Conservation (phyloP, 2,329 filamentous ascomycete species). For the Coniella lustricola region DNA sequence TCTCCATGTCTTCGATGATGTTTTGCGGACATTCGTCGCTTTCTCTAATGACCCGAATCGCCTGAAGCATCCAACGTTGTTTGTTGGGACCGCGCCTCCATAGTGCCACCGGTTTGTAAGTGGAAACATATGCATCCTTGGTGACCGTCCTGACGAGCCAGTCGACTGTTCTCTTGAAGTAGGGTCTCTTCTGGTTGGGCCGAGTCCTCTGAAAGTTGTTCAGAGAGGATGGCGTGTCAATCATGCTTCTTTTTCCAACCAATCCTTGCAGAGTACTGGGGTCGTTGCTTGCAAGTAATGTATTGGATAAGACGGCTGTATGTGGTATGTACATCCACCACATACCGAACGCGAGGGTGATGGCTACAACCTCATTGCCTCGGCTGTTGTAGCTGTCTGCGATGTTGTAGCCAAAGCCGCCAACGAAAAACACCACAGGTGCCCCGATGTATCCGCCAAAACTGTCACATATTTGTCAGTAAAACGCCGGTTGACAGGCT, state of each 20-base stretch:
- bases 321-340: constrained; percentile 22
- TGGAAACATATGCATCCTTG: background rate
- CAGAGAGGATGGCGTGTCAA: background rate
- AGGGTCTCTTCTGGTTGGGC: no score
- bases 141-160: background rate
- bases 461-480: background rate
- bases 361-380: constrained; percentile 17
- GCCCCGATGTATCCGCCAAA: constrained; percentile 23
- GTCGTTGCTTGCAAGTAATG: constrained; percentile 23
- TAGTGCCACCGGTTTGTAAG: background rate
- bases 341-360: constrained; percentile 7
- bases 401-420: constrained; percentile 22
- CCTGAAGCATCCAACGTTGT: background rate
- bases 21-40: background rate
- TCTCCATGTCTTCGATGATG: background rate
- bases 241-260: background rate
- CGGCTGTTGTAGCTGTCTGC: constrained; percentile 17
- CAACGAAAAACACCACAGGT: constrained; percentile 23
- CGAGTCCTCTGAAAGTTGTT: background rate
- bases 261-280: constrained; percentile 22
- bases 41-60: background rate
- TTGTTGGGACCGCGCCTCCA: constrained; percentile 1
- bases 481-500: background rate
- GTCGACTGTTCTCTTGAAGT: background rate
- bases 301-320: constrained; percentile 22